Evolutionary conservation across 2,329 filamentous ascomycete species (phyloP).

Genomic region (Colletotrichum musae): DNA sequence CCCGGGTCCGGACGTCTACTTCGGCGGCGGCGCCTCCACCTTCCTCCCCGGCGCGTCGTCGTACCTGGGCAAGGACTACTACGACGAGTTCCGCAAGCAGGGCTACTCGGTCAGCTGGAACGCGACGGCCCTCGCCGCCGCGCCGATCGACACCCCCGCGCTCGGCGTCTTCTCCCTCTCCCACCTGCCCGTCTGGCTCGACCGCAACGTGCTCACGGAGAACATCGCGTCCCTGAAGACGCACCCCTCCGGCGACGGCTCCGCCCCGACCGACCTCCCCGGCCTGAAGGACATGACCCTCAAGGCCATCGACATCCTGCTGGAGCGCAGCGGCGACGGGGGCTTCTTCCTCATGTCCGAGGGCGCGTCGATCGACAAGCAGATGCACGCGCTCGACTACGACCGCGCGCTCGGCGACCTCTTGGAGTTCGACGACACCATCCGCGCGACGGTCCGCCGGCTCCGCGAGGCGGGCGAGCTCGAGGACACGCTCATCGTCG

Average conservation of each 20-base stretch:
- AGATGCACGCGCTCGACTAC: constrained; percentile 90
- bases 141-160: constrained; percentile 71
- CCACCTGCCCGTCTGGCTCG: constrained; percentile 87
- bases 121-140: constrained; percentile 76
- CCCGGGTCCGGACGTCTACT: constrained; percentile 83
- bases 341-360: constrained; percentile 93
- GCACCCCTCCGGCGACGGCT: constrained; percentile 75
- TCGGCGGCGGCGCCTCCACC: constrained; percentile 86
- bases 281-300: constrained; percentile 91
- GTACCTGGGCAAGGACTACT: constrained; percentile 82
- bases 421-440: constrained; percentile 86
- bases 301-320: constrained; percentile 85
- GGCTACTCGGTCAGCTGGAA: constrained; percentile 82
- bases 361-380: constrained; percentile 88
- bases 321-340: constrained; percentile 74
- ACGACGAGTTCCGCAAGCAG: constrained; percentile 79
- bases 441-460: constrained; percentile 80
- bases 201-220: constrained; percentile 83
- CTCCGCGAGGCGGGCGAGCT: constrained; percentile 76
- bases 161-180: constrained; percentile 84
- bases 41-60: constrained; percentile 77
- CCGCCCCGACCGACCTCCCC: constrained; percentile 80
- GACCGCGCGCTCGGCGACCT: constrained; percentile 88
- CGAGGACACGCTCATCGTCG: constrained; percentile 83
- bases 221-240: constrained; percentile 78